A percentile compares a stretch with the other conserved stretches of the same genome.
These are phyloP conservation scores for Maudiozyma barnettii DNA, from an alignment of 805 yeast genomes.

Conservation along the genomic window DNA sequence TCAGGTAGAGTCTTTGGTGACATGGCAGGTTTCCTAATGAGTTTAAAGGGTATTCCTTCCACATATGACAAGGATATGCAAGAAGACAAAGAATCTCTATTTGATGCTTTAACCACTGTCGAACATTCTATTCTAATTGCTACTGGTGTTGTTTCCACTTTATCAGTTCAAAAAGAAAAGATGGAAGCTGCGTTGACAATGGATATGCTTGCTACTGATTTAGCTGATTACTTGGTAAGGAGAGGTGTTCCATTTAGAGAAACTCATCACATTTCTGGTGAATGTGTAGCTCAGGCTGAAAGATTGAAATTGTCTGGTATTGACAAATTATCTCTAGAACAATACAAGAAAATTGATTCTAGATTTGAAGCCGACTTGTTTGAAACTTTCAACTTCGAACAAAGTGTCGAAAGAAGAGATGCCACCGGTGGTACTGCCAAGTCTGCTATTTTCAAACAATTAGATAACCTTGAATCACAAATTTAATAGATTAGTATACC, in stretches of 20 bases:
- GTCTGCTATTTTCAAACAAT: conserved; percentile 74
- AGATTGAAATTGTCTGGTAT: conserved; percentile 68
- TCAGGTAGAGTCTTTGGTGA: conserved; percentile 96
- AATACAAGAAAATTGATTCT: conserved; percentile 67
- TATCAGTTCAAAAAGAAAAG: conserved; percentile 56
- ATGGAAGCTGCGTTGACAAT: conserved; percentile 88
- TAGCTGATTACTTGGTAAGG: conserved; percentile 95
- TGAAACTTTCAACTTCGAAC: conserved; percentile 84
- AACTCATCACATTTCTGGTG: conserved; percentile 97
- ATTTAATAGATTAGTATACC: conserved; percentile 5
- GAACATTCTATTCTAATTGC: conserved; percentile 92
- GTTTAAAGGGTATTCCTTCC: conserved; percentile 93
- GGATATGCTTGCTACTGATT: conserved; percentile 98
- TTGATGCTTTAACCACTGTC: conserved; percentile 81
- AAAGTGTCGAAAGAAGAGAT: conserved; percentile 89
- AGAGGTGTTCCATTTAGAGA: conserved; percentile 99
- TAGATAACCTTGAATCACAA: conserved; percentile 31
- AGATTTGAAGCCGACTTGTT: conserved; percentile 76
- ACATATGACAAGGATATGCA: conserved; percentile 97
- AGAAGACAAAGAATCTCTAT: conserved; percentile 98
- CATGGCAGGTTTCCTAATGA: conserved; percentile 91
- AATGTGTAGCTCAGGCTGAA: conserved; percentile 90
- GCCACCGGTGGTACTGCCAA: conserved; percentile 98
- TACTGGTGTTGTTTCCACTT: conserved; percentile 90
- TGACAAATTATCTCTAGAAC: conserved; percentile 69